These are phyloP conservation scores for Oryza coarctata DNA, from an alignment of 176 grass and related monocot species.

Conservation along the genomic window DNA sequence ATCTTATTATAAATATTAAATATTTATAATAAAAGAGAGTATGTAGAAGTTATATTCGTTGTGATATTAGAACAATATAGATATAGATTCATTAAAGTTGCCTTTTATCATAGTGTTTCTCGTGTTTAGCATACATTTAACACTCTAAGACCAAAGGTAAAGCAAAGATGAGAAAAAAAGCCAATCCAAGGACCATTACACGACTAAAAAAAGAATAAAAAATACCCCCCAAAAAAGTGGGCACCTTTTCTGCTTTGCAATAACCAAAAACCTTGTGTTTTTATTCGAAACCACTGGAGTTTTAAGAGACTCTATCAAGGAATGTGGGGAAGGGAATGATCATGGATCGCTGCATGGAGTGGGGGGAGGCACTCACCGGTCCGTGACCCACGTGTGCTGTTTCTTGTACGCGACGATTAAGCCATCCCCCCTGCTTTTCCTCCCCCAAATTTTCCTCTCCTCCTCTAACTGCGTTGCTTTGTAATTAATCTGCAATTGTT, in stretches of 20 bases:
- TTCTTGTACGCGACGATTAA: slow-evolving; percentile 24
- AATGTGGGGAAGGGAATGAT: slow-evolving; percentile 34
- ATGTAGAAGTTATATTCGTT: too few species aligned
- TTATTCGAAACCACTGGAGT: neutral
- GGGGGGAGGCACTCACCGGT: slow-evolving; percentile 29
- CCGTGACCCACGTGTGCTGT: slow-evolving; percentile 55
- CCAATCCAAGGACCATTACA: neutral
- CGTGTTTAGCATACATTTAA: neutral
- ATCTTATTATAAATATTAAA: too few species aligned
- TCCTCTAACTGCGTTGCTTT: neutral
- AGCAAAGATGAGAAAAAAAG: neutral
- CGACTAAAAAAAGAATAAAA: neutral
- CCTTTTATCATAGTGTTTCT: neutral
- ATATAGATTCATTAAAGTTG: too few species aligned
- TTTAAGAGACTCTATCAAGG: slow-evolving; percentile 11
- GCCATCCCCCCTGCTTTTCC: neutral
- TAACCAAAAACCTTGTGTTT: neutral
- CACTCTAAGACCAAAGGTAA: neutral
- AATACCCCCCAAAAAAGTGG: neutral
- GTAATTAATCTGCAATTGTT: neutral
- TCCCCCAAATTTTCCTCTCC: neutral
- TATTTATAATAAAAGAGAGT: too few species aligned
- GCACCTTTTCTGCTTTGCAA: neutral
- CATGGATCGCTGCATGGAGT: slow-evolving; percentile 1
- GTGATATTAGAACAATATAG: too few species aligned